Conservation (phyloP, 2,329 filamentous ascomycete species). For the Fusarium sp. region DNA sequence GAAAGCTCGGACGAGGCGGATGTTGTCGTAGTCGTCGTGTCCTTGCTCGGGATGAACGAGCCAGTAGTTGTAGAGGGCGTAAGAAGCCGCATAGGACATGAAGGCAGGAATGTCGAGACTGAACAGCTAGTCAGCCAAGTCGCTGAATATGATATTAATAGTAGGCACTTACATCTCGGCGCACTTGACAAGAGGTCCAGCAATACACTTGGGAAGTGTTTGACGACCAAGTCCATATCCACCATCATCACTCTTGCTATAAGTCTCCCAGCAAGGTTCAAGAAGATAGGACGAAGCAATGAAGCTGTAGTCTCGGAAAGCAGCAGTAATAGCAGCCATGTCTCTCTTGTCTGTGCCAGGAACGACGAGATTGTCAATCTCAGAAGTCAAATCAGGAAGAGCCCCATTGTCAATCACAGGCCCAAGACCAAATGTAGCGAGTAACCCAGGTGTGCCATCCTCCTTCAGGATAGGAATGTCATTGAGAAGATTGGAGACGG, state of each 20-base stretch:
- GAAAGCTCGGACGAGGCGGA: slow-evolving; percentile 90
- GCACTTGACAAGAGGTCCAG: slow-evolving; percentile 39
- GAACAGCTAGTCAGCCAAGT: not conserved
- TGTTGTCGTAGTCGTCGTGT: slow-evolving; percentile 72
- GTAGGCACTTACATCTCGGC: slow-evolving; percentile 28
- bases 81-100: slow-evolving; percentile 68
- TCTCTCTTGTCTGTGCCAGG: slow-evolving; percentile 31
- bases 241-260: slow-evolving; percentile 27
- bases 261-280: slow-evolving; percentile 38
- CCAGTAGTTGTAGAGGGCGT: slow-evolving; percentile 77
- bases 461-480: slow-evolving; percentile 40
- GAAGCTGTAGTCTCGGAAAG: slow-evolving; percentile 38
- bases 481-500: slow-evolving; percentile 35
- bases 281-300: slow-evolving; percentile 39
- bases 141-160: rapidly evolving
- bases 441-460: slow-evolving; percentile 28
- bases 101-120: slow-evolving; percentile 40
- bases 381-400: slow-evolving; percentile 34
- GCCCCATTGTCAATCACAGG: slow-evolving; percentile 33
- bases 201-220: slow-evolving; percentile 39
- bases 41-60: slow-evolving; percentile 68
- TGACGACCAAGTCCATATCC: slow-evolving; percentile 34
- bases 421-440: slow-evolving; percentile 35
- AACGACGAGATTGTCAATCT: slow-evolving; percentile 37
- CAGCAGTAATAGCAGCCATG: slow-evolving; percentile 39